Evolutionary conservation across 345 rosid species (phyloP).

Genomic region (Cardamine occulta): DNA sequence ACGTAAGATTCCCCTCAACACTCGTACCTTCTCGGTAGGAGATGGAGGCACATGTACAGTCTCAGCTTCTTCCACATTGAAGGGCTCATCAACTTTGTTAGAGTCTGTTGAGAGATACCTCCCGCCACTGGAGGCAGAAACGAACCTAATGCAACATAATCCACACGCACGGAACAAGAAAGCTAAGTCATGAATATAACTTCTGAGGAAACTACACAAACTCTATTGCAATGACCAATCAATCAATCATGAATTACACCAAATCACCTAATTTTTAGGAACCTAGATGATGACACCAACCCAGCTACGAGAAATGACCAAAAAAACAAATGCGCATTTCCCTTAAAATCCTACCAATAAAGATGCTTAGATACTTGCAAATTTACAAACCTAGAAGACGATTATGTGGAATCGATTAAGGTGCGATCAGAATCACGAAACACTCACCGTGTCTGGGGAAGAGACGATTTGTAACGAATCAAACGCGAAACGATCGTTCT

Average conservation of each 20-base stretch:
- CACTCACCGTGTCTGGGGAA: constrained; percentile 36
- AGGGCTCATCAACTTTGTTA: constrained; percentile 74
- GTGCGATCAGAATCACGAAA: background rate
- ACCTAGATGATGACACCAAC: background rate
- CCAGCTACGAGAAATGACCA: constrained; percentile 6
- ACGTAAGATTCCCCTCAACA: background rate
- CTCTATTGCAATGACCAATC: background rate
- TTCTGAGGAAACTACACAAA: background rate
- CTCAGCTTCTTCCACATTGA: constrained; percentile 89
- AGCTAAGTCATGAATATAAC: too few species aligned
- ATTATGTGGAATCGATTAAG: background rate
- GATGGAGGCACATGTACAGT: constrained; percentile 82
- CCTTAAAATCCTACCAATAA: background rate
- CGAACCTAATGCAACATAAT: constrained; percentile 44
- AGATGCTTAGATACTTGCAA: background rate
- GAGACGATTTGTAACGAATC: constrained; percentile 38
- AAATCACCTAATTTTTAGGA: background rate
- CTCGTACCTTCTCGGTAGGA: constrained; percentile 71
- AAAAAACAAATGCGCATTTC: constrained; percentile 10
- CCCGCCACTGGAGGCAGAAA: constrained; percentile 45
- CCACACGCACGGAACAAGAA: background rate
- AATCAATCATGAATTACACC: background rate
- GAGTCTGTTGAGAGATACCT: constrained; percentile 75
- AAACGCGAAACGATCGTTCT: constrained; percentile 48
- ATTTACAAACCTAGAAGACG: constrained; percentile 2